phyloP scores from a whole-genome alignment of 2,329 filamentous ascomycete genomes.

The Zopfia rhizophila region DNA sequence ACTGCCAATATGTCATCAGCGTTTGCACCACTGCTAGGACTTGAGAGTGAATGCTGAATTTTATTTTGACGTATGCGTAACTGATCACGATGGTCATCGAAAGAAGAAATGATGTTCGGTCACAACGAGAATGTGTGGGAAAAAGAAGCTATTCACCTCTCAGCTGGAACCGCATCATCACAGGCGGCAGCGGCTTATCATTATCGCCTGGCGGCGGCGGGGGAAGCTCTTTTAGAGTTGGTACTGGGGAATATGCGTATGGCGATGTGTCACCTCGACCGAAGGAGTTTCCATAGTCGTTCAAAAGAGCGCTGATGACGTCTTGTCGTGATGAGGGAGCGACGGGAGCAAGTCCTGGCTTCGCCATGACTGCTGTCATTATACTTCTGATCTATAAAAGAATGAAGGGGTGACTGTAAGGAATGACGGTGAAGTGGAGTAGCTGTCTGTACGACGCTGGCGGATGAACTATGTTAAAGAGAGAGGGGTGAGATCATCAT shows the following conservation, averaged over 20 bases:
- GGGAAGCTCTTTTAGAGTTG: constrained; percentile 44
- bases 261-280: constrained; percentile 33
- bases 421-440: constrained; percentile 15
- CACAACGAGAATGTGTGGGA: too few relatives aligned
- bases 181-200: constrained; percentile 39
- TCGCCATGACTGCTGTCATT: constrained; percentile 41
- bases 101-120: too few relatives aligned
- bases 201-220: constrained; percentile 39
- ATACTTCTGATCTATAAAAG: constrained; percentile 6
- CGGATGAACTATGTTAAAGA: constrained; percentile 2
- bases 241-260: constrained; percentile 33
- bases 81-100: too few relatives aligned
- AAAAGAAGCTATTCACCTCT: constrained; percentile 40
- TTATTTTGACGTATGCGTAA: too few relatives aligned
- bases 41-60: too few relatives aligned
- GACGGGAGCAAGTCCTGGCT: constrained; percentile 30
- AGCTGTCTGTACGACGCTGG: constrained; percentile 22
- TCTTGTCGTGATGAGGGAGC: constrained; percentile 48
- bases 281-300: constrained; percentile 49
- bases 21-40: too few relatives aligned
- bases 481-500: constrained; percentile 21
- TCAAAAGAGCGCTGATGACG: constrained; percentile 50
- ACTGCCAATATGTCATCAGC: constrained; percentile 25
- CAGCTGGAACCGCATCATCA: constrained; percentile 46
- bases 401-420: constrained; percentile 4